These are phyloP conservation scores for Trichoderma koningii DNA, from an alignment of 2,329 filamentous ascomycete genomes.

Conservation along the genomic window DNA sequence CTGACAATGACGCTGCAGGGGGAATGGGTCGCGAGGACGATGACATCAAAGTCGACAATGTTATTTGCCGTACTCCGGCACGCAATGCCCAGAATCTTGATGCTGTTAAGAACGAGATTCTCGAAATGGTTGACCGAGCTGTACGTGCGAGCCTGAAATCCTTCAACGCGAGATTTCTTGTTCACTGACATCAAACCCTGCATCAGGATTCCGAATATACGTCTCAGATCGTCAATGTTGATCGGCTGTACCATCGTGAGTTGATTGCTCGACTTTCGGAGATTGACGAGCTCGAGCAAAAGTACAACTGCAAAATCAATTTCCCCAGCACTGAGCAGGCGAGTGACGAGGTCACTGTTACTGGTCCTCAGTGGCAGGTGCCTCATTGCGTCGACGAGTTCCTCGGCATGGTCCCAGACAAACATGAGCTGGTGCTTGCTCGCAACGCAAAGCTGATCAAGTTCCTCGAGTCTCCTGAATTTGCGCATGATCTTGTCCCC, in stretches of 20 bases:
- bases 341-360: slow-evolving; percentile 93
- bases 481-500: slow-evolving; percentile 74
- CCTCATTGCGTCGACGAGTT: slow-evolving; percentile 96
- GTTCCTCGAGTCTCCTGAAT: slow-evolving; percentile 80
- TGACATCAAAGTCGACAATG: slow-evolving; percentile 97
- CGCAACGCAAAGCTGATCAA: slow-evolving; percentile 74
- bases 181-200: slow-evolving; percentile 22
- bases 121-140: slow-evolving; percentile 98
- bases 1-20: slow-evolving; percentile 38
- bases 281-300: slow-evolving; percentile 94
- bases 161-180: not conserved
- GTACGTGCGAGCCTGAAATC: slow-evolving; percentile 49
- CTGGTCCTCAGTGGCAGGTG: slow-evolving; percentile 96
- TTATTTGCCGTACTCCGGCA: slow-evolving; percentile 95
- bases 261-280: slow-evolving; percentile 84
- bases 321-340: slow-evolving; percentile 98
- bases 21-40: slow-evolving; percentile 92
- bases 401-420: slow-evolving; percentile 95
- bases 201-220: slow-evolving; percentile 89
- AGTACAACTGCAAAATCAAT: slow-evolving; percentile 99
- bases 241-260: slow-evolving; percentile 92
- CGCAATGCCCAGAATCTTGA: slow-evolving; percentile 96
- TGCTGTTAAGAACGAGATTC: slow-evolving; percentile 96
- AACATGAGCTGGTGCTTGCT: slow-evolving; percentile 84
- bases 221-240: slow-evolving; percentile 88